Conservation (phyloP, 2,329 filamentous ascomycete genomes). For the Calonectria hongkongensis region DNA sequence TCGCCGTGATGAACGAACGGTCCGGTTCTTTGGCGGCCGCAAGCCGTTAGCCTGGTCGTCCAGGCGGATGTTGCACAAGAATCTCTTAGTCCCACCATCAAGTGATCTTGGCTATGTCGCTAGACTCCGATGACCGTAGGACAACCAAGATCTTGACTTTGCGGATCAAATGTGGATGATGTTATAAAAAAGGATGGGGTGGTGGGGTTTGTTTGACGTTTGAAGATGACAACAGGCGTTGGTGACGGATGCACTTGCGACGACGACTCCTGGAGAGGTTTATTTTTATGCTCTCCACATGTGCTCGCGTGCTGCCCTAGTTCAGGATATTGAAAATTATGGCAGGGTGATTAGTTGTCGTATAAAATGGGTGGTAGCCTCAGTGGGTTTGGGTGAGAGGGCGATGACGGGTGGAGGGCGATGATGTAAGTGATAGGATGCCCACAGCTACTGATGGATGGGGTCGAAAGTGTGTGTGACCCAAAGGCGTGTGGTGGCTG, state of each 20-base stretch:
- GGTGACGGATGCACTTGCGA: constrained; percentile 15
- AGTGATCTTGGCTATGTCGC: constrained; percentile 12
- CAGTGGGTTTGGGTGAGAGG: constrained; percentile 18
- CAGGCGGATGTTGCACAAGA: constrained; percentile 26
- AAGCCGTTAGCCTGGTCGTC: constrained; percentile 31
- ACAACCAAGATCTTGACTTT: constrained; percentile 16
- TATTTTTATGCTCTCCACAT: constrained; percentile 11
- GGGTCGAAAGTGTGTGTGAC: constrained; percentile 33
- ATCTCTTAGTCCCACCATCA: constrained; percentile 25
- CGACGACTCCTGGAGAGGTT: constrained; percentile 2
- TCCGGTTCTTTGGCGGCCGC: constrained; percentile 16
- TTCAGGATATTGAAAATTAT: constrained; percentile 12
- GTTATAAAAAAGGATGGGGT: constrained; percentile 14
- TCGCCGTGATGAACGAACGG: constrained; percentile 28
- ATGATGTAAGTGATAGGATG: constrained; percentile 43
- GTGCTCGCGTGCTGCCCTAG: constrained; percentile 6
- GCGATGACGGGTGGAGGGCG: constrained; percentile 20
- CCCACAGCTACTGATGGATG: constrained; percentile 14
- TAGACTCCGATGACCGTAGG: neutral
- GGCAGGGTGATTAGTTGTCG: constrained; percentile 25
- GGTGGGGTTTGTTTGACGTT: constrained; percentile 24
- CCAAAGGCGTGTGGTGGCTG: constrained; percentile 31
- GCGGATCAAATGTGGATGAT: constrained; percentile 15
- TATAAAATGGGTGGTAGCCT: constrained; percentile 25
- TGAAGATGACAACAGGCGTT: constrained; percentile 18